Base-by-base conservation (phyloP, 441 rosid species). In the Eutrema salsugineum region DNA sequence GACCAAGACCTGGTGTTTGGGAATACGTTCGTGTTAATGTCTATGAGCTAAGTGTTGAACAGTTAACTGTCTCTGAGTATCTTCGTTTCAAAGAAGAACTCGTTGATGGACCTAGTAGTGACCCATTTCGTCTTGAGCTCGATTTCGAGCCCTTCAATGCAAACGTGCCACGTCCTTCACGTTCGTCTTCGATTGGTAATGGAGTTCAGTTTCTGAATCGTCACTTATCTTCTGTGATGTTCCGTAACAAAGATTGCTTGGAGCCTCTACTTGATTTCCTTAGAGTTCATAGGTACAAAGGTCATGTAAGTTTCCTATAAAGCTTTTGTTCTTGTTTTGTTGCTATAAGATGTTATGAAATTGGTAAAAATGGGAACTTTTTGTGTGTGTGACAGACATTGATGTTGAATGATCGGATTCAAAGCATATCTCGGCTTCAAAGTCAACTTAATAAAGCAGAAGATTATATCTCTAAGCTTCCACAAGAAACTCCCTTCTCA, bases 1-100 rank as follows among this genome's bases (percentile, higher is more conserved):
- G 96, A 54, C 99, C 99, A 51, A 86, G 96, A 67, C 96, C 91
- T 35, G 99, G 98, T 68, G 97, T 95, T 59, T 95, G 99, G 99
- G 99, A 95, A 78, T 95, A 80, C 67, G 89, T 92, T 43, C 97
- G 99, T 49, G 98, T 95, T 40, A 90, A 92, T 78, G 90, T 92
- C 51, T 48, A 75, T 44, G 88, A 95, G 74, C 91, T 95, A 60
- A 86, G 84, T 40, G 99, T 95, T 72, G 99, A 95, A 53, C 89
- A 92, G 20, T 70, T 95, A 62, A 78, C 68, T 60, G 91, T 88
- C 68, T 76, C 99, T 20, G 93, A 92, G 75, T 95, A 92, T 75
- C 99, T 95, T 72, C 32, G 49, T 63, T 95, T 92, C 79, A 95
- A 95, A 77, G 99, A 95, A 78, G 96, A 82, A 61, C 97, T 95